phyloP scores from a whole-genome alignment of 192 early-diverging fungal genomes.

The Gonapodya prolifera region DNA sequence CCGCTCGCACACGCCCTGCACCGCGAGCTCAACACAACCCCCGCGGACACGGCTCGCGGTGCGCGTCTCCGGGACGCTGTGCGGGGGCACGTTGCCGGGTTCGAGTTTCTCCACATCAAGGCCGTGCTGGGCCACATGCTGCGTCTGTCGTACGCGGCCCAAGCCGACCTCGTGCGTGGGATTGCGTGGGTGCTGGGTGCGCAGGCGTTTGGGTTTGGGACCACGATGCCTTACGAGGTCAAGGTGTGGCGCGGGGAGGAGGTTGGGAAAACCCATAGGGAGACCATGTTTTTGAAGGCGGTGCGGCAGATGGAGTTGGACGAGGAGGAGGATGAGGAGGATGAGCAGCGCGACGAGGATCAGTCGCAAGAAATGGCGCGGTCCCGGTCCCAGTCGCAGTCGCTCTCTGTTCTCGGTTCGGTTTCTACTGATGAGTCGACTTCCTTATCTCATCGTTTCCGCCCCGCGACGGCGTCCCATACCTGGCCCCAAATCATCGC shows the following conservation, averaged over 20 bases:
- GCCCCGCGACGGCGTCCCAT: neutral
- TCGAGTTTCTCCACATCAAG: neutral
- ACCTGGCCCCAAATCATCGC: neutral
- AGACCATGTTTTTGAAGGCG: neutral
- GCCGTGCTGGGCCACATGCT: neutral
- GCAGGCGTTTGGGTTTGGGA: neutral
- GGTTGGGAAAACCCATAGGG: neutral
- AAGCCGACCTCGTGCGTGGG: neutral
- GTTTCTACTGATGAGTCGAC: neutral
- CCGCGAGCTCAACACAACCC: neutral
- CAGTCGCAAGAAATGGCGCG: too few species aligned
- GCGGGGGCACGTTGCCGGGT: neutral
- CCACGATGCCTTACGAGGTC: neutral
- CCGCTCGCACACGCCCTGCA: neutral
- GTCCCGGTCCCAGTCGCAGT: too few species aligned
- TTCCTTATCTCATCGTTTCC: neutral
- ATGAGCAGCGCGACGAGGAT: too few species aligned
- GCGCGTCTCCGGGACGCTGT: neutral
- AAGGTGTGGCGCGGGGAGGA: neutral
- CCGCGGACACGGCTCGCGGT: neutral
- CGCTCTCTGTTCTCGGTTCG: neutral
- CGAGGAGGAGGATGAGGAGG: neutral
- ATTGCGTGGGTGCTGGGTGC: neutral
- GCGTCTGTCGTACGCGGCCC: neutral
- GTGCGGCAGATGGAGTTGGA: neutral